These are phyloP conservation scores for Gossypium gossypioides DNA, from an alignment of 441 rosid genomes.

Conservation along the genomic window DNA sequence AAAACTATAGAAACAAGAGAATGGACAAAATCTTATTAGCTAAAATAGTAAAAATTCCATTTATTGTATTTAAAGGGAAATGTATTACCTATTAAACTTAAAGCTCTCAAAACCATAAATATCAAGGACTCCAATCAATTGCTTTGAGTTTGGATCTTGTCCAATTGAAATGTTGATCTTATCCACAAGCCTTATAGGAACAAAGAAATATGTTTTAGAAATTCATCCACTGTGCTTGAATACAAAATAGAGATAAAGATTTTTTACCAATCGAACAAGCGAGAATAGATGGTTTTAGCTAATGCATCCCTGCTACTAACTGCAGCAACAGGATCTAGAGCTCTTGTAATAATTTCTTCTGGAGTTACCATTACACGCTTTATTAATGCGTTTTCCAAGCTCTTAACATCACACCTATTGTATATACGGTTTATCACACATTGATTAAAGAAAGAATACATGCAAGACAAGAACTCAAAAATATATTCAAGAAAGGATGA, in stretches of 20 bases:
- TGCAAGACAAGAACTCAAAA: neutral
- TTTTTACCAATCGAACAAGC: constrained; percentile 62
- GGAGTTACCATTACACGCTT: constrained; percentile 78
- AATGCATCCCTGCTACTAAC: constrained; percentile 61
- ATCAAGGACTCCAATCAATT: constrained; percentile 67
- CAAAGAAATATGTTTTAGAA: constrained; percentile 2
- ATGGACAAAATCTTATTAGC: constrained; percentile 2
- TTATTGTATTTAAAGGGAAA: constrained; percentile 12
- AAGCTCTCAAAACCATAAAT: constrained; percentile 78
- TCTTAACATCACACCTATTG: constrained; percentile 51
- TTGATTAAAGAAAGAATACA: neutral
- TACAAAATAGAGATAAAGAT: constrained; percentile 2
- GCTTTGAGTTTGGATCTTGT: constrained; percentile 71
- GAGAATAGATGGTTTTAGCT: constrained; percentile 65
- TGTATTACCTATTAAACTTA: constrained; percentile 51
- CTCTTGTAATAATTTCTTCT: constrained; percentile 64
- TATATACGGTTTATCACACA: neutral
- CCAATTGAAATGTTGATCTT: constrained; percentile 68
- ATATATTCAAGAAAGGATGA: neutral
- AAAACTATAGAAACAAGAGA: constrained; percentile 29
- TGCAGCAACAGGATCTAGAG: constrained; percentile 58
- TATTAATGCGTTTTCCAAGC: constrained; percentile 62
- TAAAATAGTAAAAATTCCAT: constrained; percentile 5
- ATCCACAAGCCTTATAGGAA: constrained; percentile 53
- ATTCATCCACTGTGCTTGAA: constrained; percentile 8